Evolutionary conservation across 352 stramenopile genomes (phyloP).

Genomic region (Pythium aquatile): DNA sequence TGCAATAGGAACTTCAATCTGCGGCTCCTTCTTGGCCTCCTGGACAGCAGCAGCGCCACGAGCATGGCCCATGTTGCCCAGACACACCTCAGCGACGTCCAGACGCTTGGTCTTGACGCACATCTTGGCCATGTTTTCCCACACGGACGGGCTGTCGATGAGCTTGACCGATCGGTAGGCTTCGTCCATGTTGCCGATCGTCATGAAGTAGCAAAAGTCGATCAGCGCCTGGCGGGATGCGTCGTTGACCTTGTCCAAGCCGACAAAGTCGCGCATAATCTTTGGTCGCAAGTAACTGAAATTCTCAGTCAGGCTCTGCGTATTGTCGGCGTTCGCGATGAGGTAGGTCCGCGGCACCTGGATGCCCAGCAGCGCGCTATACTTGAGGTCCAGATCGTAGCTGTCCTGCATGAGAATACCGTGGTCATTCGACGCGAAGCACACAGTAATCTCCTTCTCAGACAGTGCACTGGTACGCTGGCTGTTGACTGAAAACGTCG

Average conservation of each 20-base stretch:
- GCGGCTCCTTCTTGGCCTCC: conserved; percentile 57
- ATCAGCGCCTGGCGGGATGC: conserved; percentile 86
- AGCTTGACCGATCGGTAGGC: conserved; percentile 92
- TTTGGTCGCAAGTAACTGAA: conserved; percentile 64
- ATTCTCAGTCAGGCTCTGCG: conserved; percentile 38
- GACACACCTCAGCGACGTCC: conserved; percentile 93
- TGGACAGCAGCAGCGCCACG: conserved; percentile 89
- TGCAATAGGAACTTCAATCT: conserved; percentile 83
- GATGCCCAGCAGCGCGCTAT: conserved; percentile 82
- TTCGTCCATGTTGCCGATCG: conserved; percentile 95
- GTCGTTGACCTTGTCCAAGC: conserved; percentile 87
- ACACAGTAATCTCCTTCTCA: conserved; percentile 88
- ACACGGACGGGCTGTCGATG: conserved; percentile 92
- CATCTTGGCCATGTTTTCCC: conserved; percentile 96
- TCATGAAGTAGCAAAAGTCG: conserved; percentile 96
- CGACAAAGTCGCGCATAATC: conserved; percentile 94
- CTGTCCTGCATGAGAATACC: conserved; percentile 91
- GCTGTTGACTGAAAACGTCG: neutral
- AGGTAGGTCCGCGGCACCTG: conserved; percentile 82
- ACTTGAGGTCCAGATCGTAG: conserved; percentile 84
- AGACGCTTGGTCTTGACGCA: conserved; percentile 95
- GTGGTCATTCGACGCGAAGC: conserved; percentile 91
- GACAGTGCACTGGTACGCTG: conserved; percentile 34
- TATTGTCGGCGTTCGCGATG: conserved; percentile 46
- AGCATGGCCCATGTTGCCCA: conserved; percentile 94